Base-by-base conservation (phyloP, 768 basidiomycete species). In the Lyophyllum shimeji region DNA sequence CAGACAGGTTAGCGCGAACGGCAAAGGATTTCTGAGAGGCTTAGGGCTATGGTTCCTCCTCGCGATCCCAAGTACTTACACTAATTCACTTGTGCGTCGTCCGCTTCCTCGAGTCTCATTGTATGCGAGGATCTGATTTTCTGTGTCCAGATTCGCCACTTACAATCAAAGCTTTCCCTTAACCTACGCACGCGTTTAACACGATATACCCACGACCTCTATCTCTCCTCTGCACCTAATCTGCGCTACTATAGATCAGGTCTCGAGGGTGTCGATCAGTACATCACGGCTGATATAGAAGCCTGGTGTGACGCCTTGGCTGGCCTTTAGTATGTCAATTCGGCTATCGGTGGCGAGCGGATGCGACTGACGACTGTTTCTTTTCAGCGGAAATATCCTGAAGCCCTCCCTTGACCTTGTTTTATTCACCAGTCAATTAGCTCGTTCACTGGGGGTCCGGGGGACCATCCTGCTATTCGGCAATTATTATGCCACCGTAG, bases 21-120 rank as follows among this genome's bases (percentile, higher is more conserved):
- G 85, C 0, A 79, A 79, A 49, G 94, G 93, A 0, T 98, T 98
- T 67, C 61, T 93, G 17, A 81, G 76, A 51, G 95, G 95, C 0
- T 72, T 98, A 0, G 88, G 76, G 0, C 76, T 92, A 52, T 98
- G 96, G 96, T 97, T 95, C 65, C 74, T 85, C 9, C 78, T 98
- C 9, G 93, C 95, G 1, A 79, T 98, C 23, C 96, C 96, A 0
- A 93, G 91, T 66, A 94, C 93, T 20, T 95, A 94, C 67, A 98
- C 96, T 0, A 98, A 98, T 67, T 87, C 92, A 1, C 94, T 98
- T 92, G 93, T 91, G 29, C 8, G 60, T 20, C 9, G 29, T 29
- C 29, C 29, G 29, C 13, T 53, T 39, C 2, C 34, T 42, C 4
- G 11, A 24, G 3, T 21, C 6, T 6, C 23, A 20, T 3, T n/a